Evolutionary conservation across 352 stramenopile species (phyloP).

Genomic region (Phytopythium delawarense): DNA sequence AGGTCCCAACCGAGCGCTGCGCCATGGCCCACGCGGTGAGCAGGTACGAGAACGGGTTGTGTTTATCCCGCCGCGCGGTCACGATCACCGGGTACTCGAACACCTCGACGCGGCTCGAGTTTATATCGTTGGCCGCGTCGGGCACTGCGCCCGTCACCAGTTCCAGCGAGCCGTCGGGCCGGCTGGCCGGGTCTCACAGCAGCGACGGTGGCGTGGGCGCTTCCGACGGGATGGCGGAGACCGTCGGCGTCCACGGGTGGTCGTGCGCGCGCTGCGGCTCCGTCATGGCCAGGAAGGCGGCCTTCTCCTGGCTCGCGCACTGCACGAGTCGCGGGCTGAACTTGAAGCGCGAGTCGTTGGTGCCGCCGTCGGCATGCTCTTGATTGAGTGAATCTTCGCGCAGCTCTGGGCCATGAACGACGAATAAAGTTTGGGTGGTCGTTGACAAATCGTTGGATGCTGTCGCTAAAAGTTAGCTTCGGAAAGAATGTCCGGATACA

Average conservation of each 20-base stretch:
- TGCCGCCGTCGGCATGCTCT: slow-evolving; percentile 25
- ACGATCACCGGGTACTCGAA: slow-evolving; percentile 15
- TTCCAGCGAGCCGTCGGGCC: background rate
- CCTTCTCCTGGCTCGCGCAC: slow-evolving; percentile 19
- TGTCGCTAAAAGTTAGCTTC: too few species aligned
- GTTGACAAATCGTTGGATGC: too few species aligned
- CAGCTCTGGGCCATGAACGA: too few species aligned
- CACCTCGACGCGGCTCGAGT: too few species aligned
- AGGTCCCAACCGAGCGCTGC: slow-evolving; percentile 24
- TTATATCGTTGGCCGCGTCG: background rate
- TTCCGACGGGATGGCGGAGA: background rate
- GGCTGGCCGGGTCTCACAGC: slow-evolving; percentile 1
- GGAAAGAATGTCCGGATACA: too few species aligned
- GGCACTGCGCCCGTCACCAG: background rate
- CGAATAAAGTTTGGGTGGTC: too few species aligned
- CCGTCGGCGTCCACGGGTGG: slow-evolving; percentile 16
- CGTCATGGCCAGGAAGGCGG: slow-evolving; percentile 7
- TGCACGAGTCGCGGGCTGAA: slow-evolving; percentile 15
- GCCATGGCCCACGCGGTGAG: slow-evolving; percentile 42
- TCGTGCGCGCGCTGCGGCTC: slow-evolving; percentile 18
- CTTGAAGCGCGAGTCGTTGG: slow-evolving; percentile 26
- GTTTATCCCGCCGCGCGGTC: slow-evolving; percentile 35
- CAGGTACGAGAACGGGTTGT: slow-evolving; percentile 46
- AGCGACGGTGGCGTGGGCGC: slow-evolving; percentile 2
- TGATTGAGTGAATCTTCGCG: slow-evolving; percentile 22